Evolutionary conservation across 2,329 filamentous ascomycete species (phyloP).

Genomic region (Lachnellula cervina): DNA sequence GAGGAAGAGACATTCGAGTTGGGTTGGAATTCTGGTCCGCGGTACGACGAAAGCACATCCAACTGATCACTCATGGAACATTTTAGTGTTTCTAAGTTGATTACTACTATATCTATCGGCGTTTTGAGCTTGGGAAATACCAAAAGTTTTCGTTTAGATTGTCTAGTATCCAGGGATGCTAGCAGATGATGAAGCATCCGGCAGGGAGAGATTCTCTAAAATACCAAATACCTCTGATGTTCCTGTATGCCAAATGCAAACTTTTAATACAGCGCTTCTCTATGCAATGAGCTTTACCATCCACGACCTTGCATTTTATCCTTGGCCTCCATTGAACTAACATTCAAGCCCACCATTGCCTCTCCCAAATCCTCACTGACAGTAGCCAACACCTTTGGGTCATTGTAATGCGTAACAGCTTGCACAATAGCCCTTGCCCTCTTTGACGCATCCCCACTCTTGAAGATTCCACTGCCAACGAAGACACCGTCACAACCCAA

Average conservation of each 20-base stretch:
- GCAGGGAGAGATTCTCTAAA: too few relatives aligned
- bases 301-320: slow-evolving; percentile 83
- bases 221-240: too few relatives aligned
- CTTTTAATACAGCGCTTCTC: not conserved
- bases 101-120: not conserved
- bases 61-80: too few relatives aligned
- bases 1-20: too few relatives aligned
- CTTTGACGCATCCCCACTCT: slow-evolving; percentile 85
- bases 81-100: too few relatives aligned
- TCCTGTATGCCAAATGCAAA: not conserved
- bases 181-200: not conserved
- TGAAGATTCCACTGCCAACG: slow-evolving; percentile 96
- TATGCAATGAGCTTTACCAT: slow-evolving; percentile 53
- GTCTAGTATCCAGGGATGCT: not conserved
- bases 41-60: too few relatives aligned
- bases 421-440: slow-evolving; percentile 91
- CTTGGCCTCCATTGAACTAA: slow-evolving; percentile 66
- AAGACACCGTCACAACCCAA: slow-evolving; percentile 97
- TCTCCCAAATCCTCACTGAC: slow-evolving; percentile 87
- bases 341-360: slow-evolving; percentile 96
- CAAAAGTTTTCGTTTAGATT: slow-evolving; percentile 13
- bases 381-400: slow-evolving; percentile 79
- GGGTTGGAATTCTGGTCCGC: too few relatives aligned
- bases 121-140: slow-evolving; percentile 14
- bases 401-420: slow-evolving; percentile 85